Base-by-base conservation (phyloP, 139 green algal species). In the Gonium pectorale region DNA sequence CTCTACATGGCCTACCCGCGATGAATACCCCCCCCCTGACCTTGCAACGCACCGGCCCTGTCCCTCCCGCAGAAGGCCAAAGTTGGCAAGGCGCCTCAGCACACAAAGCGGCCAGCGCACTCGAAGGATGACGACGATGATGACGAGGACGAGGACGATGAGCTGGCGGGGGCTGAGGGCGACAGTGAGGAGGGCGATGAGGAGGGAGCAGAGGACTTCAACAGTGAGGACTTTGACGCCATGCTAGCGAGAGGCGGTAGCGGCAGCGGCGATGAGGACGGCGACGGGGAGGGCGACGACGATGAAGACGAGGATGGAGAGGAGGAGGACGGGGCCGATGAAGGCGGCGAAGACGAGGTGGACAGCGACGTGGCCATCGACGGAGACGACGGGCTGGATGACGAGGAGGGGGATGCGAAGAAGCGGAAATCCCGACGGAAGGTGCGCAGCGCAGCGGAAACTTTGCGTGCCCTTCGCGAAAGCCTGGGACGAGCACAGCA, bases 201-300 rank as follows among this genome's bases (percentile, higher is more conserved):
- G 4, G 77, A 54, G 19, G 68, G 33, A 15, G 79, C 60, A 1
- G 86, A 80, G 37, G 85, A 59, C 17, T 83, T 83, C 77, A 73
- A 83, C 77, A 83, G 77, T 26, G 77, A 83, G 59, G 77, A 83
- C 43, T 83, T 83, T 62, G 77, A 83, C 43, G 49, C 46, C 15
- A 77, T 82, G 75, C 9, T 70, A 1, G 41, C 43, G 8, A 51
- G 51, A 21, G 35, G 37, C 27, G 31, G 33, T 59, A 52, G 68
- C 56, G 37, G 56, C 17, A 70, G 31, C 0, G 84, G 41, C 1
- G 38, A 29, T 29, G 66, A 79, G 2, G 67, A 33, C 6, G 80
- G 73, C 19, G 43, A 44, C 6, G 49, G 38, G 5, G 74, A 59
- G 2, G 63, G n/a, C 0, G 60, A 83, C 17, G 71, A 69, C 9